Base-by-base conservation (phyloP, 441 rosid genomes). In the Rhodomyrtus psidioides region DNA sequence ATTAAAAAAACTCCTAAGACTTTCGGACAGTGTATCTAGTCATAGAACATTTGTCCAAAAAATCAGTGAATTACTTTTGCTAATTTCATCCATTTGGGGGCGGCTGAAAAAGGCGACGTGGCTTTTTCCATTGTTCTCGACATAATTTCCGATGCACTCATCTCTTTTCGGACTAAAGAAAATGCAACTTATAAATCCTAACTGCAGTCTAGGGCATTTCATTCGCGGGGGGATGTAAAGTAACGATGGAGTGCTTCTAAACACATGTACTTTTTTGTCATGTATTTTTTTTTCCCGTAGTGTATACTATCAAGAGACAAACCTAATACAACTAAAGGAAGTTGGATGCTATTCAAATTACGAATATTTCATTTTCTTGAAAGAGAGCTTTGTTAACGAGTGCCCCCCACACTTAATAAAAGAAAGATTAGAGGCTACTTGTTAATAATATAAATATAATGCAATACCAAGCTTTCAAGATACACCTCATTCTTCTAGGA, bases 81-180 rank as follows among this genome's bases (percentile, higher is more conserved):
- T 0, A 4, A 17, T 65, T 65, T 2, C 5, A 0, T 10, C 49
- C 79, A 39, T 10, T 65, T 65, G 21, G 49, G 10, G 26, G 26
- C 0, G n/a, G 9, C 0, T 0, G 4, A 19, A 34, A 10, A 19
- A 9, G 3, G 23, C 1, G 2, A 2, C 0, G 0, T 5, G 1
- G 1, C 1, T 16, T 28, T n/a, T 57, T 58, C 2, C 4, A 13
- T 58, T n/a, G 7, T n/a, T n/a, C 6, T 13, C 10, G 4, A n/a
- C 17, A 0, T 8, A 19, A 1, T 34, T 19, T 65, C 1, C 0
- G 1, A 65, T 9, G 26, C 8, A 2, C 15, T 28, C 16, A 7
- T 30, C 21, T 17, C 2, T 9, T 65, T 65, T 34, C 0, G 0
- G 0, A 65, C 4, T 12, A 65, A 65, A 21, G 7, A 6, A 34